Evolutionary conservation across 176 grass and related monocot species (phyloP).

Genomic region (Oryza glumipatula): DNA sequence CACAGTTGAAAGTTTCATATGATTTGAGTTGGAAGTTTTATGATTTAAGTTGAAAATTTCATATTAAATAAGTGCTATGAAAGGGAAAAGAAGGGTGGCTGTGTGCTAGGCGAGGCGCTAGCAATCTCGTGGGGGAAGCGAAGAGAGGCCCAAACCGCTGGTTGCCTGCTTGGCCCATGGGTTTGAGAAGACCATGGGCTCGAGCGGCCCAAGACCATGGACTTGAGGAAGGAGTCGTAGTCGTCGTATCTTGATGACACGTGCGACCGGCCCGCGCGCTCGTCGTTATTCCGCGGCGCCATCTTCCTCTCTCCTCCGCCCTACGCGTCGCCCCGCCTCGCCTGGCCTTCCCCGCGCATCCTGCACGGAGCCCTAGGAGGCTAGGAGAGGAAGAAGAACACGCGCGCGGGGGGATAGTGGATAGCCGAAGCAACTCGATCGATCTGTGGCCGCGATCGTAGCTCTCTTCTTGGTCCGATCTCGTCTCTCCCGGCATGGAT

Average conservation of each 20-base stretch:
- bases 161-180: too few relatives aligned
- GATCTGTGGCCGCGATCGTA: not conserved
- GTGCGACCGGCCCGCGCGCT: conserved; percentile 5
- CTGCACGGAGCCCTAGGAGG: conserved; percentile 26
- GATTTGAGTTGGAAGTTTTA: too few relatives aligned
- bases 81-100: too few relatives aligned
- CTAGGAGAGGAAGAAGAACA: conserved; percentile 1
- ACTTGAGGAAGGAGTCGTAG: not conserved
- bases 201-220: not conserved
- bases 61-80: too few relatives aligned
- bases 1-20: too few relatives aligned
- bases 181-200: too few relatives aligned
- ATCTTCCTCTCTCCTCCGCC: conserved; percentile 7
- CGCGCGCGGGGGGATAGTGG: not conserved
- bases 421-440: not conserved
- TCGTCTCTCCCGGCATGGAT: conserved; percentile 59
- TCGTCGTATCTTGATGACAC: not conserved
- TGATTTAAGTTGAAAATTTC: too few relatives aligned
- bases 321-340: conserved; percentile 15
- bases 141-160: too few relatives aligned
- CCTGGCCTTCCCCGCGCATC: not conserved
- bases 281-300: conserved; percentile 4
- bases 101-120: too few relatives aligned
- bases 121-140: too few relatives aligned
- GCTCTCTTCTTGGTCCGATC: conserved; percentile 8